Base-by-base conservation (phyloP, 2,329 filamentous ascomycete genomes). In the Tetracladium maxilliforme region DNA sequence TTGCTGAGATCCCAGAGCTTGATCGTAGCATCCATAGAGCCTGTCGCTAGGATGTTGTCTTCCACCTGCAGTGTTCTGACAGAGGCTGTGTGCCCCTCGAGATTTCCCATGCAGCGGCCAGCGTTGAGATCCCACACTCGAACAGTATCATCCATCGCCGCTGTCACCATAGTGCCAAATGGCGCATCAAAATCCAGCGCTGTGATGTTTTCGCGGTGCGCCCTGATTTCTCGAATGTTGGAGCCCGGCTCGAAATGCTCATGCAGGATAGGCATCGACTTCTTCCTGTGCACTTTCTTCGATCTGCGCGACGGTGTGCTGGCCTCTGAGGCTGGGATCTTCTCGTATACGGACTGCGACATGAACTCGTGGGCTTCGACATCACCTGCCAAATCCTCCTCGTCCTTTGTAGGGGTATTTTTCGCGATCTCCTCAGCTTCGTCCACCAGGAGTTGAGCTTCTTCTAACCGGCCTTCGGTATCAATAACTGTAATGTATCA, bases 291-390 rank as follows among this genome's bases (percentile, higher is more conserved):
- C 37, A 61, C 62, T 38, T 59, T 62, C 10, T 52, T 36, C 42
- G 59, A 64, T 6, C 61, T 46, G 40, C 58, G 61, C 6, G 60
- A 51, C 2, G 65, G 57, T 3, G 64, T 60, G 38, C 52, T 61
- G 13, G 48, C 47, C 15, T 54, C 44, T 7, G 55, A 52, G 2
- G 58, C 54, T 0, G 86, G 82, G 7, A 98, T 57, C 51, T 94
- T 94, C 38, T 92, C 80, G 48, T 95, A 98, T 38, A 98, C 82
- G 9, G 86, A 94, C 49, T 94, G 83, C 4, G 90, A 94, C 90
- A 95, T 95, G 57, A 95, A 98, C 2, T 78, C 52, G 35, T 64
- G 31, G 52, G 68, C 49, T 34, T 62, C 32, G 31, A 58, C 33
- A 40, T 71, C 54, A 51, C 66, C 46, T 42, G 48, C 4, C 41